phyloP scores from a whole-genome alignment of 2,329 filamentous ascomycete genomes.

The Allantophomopsis lycopodina region DNA sequence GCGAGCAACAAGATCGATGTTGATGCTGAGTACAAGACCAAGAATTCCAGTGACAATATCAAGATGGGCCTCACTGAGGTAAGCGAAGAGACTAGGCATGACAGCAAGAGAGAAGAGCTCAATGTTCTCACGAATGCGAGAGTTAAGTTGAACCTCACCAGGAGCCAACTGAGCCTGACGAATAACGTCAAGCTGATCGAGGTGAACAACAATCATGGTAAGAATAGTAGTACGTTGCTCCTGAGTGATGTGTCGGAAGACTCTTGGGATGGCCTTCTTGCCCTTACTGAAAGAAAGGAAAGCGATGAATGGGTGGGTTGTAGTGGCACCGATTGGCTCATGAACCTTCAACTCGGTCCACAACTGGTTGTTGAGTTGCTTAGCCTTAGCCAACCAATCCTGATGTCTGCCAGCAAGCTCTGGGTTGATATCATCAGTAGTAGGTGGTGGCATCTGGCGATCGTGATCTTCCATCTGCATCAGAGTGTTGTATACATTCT shows the following conservation, averaged over 20 bases:
- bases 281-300: slow-evolving; percentile 92
- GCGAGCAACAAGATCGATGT: slow-evolving; percentile 71
- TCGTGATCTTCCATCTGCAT: slow-evolving; percentile 95
- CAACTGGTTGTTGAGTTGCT: slow-evolving; percentile 62
- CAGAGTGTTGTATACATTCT: slow-evolving; percentile 73
- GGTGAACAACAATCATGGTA: slow-evolving; percentile 88
- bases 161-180: slow-evolving; percentile 62
- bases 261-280: slow-evolving; percentile 87
- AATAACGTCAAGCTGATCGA: slow-evolving; percentile 86
- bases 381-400: slow-evolving; percentile 63
- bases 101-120: slow-evolving; percentile 82
- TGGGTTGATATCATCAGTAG: slow-evolving; percentile 45
- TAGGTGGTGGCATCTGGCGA: slow-evolving; percentile 58
- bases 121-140: slow-evolving; percentile 75
- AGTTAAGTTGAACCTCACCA: slow-evolving; percentile 59
- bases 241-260: slow-evolving; percentile 85
- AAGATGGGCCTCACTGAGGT: slow-evolving; percentile 81
- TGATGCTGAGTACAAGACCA: slow-evolving; percentile 69
- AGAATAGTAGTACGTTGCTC: slow-evolving; percentile 90
- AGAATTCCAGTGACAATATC: slow-evolving; percentile 85
- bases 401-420: slow-evolving; percentile 61
- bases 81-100: slow-evolving; percentile 79
- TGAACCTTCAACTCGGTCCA: slow-evolving; percentile 87
- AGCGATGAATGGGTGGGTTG: slow-evolving; percentile 86
- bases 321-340: slow-evolving; percentile 69